Evolutionary conservation across 768 basidiomycete species (phyloP).

Genomic region (Boletales sp.): DNA sequence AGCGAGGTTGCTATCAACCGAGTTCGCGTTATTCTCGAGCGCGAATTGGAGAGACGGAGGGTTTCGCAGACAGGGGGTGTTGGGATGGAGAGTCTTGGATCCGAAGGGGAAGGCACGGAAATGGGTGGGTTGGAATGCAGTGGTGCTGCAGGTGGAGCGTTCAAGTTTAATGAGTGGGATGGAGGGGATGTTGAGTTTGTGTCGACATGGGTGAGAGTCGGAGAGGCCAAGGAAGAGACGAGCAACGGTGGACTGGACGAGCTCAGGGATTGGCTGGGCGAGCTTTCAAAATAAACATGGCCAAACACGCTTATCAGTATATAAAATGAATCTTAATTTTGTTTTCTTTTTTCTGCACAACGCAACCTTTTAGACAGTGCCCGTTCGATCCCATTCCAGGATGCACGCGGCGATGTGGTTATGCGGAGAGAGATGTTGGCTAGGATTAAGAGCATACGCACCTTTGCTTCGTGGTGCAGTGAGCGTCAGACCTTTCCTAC

Average conservation of each 20-base stretch:
- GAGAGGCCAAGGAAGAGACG: slow-evolving; percentile 27
- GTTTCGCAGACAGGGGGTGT: slow-evolving; percentile 61
- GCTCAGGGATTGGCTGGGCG: slow-evolving; percentile 48
- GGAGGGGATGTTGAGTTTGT: slow-evolving; percentile 74
- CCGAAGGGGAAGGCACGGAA: slow-evolving; percentile 59
- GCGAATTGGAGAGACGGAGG: slow-evolving; percentile 79
- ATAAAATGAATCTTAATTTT: background rate
- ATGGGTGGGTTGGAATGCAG: slow-evolving; percentile 74
- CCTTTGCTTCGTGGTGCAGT: slow-evolving; percentile 43
- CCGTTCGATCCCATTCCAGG: slow-evolving; percentile 45
- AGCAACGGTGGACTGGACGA: slow-evolving; percentile 37
- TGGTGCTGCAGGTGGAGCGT: slow-evolving; percentile 47
- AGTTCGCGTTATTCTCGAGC: slow-evolving; percentile 74
- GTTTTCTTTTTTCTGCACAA: slow-evolving; percentile 11
- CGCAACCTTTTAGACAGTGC: slow-evolving; percentile 76
- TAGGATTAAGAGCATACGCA: slow-evolving; percentile 61
- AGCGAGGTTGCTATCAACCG: slow-evolving; percentile 61
- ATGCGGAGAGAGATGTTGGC: slow-evolving; percentile 57
- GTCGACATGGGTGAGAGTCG: slow-evolving; percentile 49
- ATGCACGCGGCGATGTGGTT: slow-evolving; percentile 64
- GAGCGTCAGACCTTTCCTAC: slow-evolving; percentile 71
- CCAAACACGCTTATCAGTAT: slow-evolving; percentile 23
- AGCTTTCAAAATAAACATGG: slow-evolving; percentile 35
- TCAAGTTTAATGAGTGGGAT: slow-evolving; percentile 81
- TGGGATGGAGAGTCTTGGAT: slow-evolving; percentile 70